Evolutionary conservation across 805 yeast genomes (phyloP), one percentile per base, ranked within the genome.

Genomic region (Wickerhamiella qilinensis): DNA sequence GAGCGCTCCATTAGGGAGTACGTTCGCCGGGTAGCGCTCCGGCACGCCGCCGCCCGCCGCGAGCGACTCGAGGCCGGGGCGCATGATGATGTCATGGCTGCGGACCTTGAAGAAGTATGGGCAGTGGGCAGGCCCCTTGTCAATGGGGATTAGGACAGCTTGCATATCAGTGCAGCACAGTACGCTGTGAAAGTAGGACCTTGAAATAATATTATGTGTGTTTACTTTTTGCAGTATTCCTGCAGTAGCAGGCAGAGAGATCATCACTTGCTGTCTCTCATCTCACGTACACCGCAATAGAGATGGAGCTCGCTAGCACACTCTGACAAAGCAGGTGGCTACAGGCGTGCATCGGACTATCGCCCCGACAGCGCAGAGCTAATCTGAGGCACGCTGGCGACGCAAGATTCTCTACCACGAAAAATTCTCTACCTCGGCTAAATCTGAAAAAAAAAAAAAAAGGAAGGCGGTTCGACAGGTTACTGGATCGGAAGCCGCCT

Each of bases 31-130:
- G 94, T 88, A 21, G 96, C 80, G n/a, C 56, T 67, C 36, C 70
- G 96, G 56, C 71, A 88, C 49, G 96, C 95, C 0, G 65, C 64
- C 19, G 85, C 83, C 35, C 95, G 85, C 54, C 70, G 88, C 51
- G 96, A 85, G 50, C 73, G 93, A 65, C 68, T 84, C 21, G 78
- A 71, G 17, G 91, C 84, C 12, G 95, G 94, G 42, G 94, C 94
- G 12, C n/a, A 18, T 12, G 37, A 38, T 17, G 38, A 35, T 19
- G 24, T 37, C 28, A n/a, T n/a, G n/a, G 18, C 19, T 17, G 39
- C 31, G 15, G 41, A 38, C 24, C 22, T 38, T 20, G 22, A 18
- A 9, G 41, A 38, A 35, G 14, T 38, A 15, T 20, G 30, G 37
- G 18, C 37, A 11, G 35, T 38, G 14, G 41, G 37, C 31, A 7